Conservation (phyloP, 192 early-diverging fungal genomes). For the Phycomyces blakesleeanus region DNA sequence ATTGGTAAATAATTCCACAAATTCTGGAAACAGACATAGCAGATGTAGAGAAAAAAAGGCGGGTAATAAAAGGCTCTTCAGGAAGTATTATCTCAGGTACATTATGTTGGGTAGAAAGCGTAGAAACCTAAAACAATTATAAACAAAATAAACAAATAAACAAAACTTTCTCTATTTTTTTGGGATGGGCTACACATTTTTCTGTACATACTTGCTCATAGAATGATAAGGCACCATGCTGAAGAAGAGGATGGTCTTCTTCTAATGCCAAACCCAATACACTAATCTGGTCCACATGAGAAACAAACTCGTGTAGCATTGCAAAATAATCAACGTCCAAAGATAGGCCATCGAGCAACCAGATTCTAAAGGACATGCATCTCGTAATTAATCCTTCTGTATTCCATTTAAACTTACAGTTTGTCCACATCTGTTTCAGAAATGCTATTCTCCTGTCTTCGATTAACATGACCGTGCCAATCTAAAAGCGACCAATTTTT, state of each 20-base stretch:
- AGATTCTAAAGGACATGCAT: constrained; percentile 1
- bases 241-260: constrained; percentile 37
- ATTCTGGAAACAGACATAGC: constrained; percentile 47
- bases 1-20: constrained; percentile 43
- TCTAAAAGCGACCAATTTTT: constrained; percentile 44
- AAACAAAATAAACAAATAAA: not conserved
- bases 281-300: constrained; percentile 40
- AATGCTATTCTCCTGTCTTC: constrained; percentile 20
- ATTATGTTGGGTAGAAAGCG: constrained; percentile 18
- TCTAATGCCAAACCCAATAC: constrained; percentile 35
- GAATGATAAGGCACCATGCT: constrained; percentile 47
- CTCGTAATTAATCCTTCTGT: not conserved
- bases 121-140: constrained; percentile 14
- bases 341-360: constrained; percentile 36
- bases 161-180: no score
- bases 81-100: constrained; percentile 46
- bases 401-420: constrained; percentile 13
- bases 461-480: constrained; percentile 34
- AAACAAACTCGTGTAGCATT: constrained; percentile 38
- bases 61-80: constrained; percentile 36
- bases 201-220: constrained; percentile 39
- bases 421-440: constrained; percentile 18
- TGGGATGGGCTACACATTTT: no score
- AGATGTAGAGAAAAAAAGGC: constrained; percentile 39
- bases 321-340: constrained; percentile 41